phyloP scores from a whole-genome alignment of 78 protist species.

The Chrysochromulina tobinii region DNA sequence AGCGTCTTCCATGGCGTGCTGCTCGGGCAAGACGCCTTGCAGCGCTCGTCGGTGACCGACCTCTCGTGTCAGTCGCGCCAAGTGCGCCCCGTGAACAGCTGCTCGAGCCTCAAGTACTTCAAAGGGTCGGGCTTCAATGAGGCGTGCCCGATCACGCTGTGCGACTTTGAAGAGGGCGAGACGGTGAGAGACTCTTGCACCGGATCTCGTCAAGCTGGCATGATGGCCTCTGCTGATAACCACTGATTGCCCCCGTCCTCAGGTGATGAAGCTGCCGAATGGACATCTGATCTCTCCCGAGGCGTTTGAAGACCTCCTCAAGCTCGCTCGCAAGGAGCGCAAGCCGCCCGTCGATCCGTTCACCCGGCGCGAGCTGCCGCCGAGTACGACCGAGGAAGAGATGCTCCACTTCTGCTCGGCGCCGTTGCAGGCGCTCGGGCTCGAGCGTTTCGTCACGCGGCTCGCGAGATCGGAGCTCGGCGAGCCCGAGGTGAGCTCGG shows the following conservation, averaged over 20 bases:
- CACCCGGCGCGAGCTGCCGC: background rate
- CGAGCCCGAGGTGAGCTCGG: background rate
- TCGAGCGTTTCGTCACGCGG: background rate
- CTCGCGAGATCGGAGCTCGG: background rate
- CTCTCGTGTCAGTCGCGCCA: background rate
- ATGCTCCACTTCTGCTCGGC: background rate
- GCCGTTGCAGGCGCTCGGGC: background rate
- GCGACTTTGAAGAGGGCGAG: slow-evolving; percentile 19
- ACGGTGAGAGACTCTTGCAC: background rate
- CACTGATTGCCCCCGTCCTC: too few species aligned
- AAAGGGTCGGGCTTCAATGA: background rate
- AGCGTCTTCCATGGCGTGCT: background rate
- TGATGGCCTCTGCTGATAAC: too few species aligned
- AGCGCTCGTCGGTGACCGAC: background rate
- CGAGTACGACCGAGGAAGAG: background rate
- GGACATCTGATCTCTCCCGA: background rate
- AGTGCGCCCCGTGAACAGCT: background rate
- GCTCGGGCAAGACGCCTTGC: background rate
- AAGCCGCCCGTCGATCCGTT: background rate
- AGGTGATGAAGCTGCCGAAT: background rate
- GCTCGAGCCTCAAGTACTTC: background rate
- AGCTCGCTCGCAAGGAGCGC: background rate
- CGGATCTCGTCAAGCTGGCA: too few species aligned
- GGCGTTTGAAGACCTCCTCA: background rate
- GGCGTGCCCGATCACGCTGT: background rate